phyloP scores from a whole-genome alignment of 2,329 filamentous ascomycete species.

The Aspergillus texensis region DNA sequence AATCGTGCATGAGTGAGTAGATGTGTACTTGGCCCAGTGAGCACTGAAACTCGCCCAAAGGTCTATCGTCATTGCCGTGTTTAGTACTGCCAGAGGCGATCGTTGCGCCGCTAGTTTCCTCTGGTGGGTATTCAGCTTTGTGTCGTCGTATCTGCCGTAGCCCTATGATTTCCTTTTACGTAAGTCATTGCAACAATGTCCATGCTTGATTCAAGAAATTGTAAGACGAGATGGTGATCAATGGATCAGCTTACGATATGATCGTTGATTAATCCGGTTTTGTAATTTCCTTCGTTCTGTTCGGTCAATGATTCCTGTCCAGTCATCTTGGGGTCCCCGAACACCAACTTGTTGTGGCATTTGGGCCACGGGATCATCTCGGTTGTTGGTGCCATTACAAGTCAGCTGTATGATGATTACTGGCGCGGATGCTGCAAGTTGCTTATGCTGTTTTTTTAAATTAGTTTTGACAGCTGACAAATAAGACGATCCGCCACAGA shows the following conservation, averaged over 20 bases:
- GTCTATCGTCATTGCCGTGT: not conserved
- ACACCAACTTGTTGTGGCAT: conserved; percentile 20
- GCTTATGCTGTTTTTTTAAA: not conserved
- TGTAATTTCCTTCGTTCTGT: conserved; percentile 28
- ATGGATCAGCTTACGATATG: conserved; percentile 20
- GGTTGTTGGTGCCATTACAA: not conserved
- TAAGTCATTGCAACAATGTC: not conserved
- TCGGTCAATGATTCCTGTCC: conserved; percentile 28
- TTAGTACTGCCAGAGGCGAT: not conserved
- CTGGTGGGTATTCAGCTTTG: not conserved
- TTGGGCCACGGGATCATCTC: not conserved
- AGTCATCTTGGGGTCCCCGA: conserved; percentile 23
- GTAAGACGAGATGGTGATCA: not conserved
- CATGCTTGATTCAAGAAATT: not conserved
- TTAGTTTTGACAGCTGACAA: not conserved
- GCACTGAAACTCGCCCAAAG: not conserved
- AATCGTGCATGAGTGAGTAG: not conserved
- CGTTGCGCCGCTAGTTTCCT: not conserved
- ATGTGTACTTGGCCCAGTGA: not conserved
- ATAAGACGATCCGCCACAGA: not conserved
- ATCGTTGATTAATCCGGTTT: conserved; percentile 30
- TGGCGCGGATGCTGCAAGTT: not conserved
- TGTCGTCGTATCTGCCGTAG: not conserved
- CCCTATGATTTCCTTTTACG: not conserved
- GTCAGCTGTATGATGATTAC: not conserved